Base-by-base conservation (phyloP, 1,139 yeast genomes). In the Hanseniaspora uvarum region DNA sequence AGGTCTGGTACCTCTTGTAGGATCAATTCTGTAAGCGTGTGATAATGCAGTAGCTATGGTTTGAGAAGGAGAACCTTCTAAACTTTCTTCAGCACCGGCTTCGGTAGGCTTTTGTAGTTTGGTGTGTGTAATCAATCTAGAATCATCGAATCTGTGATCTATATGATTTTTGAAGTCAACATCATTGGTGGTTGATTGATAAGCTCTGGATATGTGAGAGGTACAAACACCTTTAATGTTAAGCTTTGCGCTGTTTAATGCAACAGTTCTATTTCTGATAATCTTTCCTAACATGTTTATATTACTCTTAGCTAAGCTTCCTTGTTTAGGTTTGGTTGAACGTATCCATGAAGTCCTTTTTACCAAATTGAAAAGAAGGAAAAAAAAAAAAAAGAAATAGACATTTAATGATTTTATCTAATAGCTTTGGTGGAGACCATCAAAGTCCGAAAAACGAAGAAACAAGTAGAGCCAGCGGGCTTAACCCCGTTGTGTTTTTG, bases 1-100 rank as follows among this genome's bases (percentile, higher is more conserved):
- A 5, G 97, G 96, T 62, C 96, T 78, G 12, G 83, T 74, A 54
- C 92, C 94, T 62, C 65, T 68, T 16, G 68, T 65, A 7, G 69
- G 68, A 39, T 70, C 69, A 38, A 65, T 65, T 46, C 63, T 62
- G 56, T 70, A 70, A 0, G 73, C 73, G 58, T 66, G 68, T 21
- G 64, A 67, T 38, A 69, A 58, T 36, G 69, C 68, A 7, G 62
- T 62, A 0, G 65, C 58, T 11, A 50, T 50, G 7, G 26, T 50
- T 14, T 65, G 68, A 1, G 69, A 59, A n/a, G 57, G 61, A 16
- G 59, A 53, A 1, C 58, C 33, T 18, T 56, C 58, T 2, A 55
- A 39, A 8, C 55, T 58, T 31, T 19, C 31, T 21, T 44, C 50
- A 18, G 16, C 34, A 8, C 38, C 28, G 11, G 59, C 53, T 49